phyloP scores from a whole-genome alignment of 2,329 filamentous ascomycete genomes.

The Teratosphaeria viscida region DNA sequence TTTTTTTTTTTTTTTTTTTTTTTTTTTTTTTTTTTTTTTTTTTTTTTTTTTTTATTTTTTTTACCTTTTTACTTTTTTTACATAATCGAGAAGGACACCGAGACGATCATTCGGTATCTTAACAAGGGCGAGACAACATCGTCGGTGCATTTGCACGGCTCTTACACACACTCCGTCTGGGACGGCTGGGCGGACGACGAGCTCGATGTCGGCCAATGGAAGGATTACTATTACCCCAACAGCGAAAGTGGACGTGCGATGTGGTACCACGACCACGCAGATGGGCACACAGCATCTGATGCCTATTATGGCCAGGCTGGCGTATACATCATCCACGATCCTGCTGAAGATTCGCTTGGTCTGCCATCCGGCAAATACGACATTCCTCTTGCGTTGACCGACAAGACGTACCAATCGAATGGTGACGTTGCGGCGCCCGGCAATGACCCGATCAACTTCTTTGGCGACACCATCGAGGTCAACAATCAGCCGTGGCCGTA shows the following conservation, averaged over 20 bases:
- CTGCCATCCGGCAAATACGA: conserved; percentile 46
- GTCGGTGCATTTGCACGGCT: conserved; percentile 47
- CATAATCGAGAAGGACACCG: conserved; percentile 37
- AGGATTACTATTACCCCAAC: conserved; percentile 55
- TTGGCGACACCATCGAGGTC: conserved; percentile 48
- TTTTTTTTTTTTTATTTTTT: too few relatives aligned
- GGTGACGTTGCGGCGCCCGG: conserved; percentile 38
- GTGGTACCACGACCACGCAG: conserved; percentile 47
- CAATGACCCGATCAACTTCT: conserved; percentile 39
- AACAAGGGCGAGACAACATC: conserved; percentile 38
- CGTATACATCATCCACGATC: conserved; percentile 45
- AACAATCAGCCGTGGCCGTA: conserved; percentile 52
- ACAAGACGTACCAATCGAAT: conserved; percentile 43
- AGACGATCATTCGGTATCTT: conserved; percentile 45
- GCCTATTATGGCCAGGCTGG: conserved; percentile 48
- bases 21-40: too few relatives aligned
- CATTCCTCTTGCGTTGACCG: conserved; percentile 39
- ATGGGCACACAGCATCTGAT: conserved; percentile 41
- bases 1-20: too few relatives aligned
- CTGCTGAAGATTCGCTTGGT: conserved; percentile 37
- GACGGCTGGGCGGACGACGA: conserved; percentile 47
- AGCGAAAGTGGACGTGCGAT: conserved; percentile 41
- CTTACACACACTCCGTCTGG: conserved; percentile 30
- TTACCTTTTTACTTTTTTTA: too few relatives aligned
- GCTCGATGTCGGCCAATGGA: conserved; percentile 36